Evolutionary conservation across 129 eudicot species (phyloP), one percentile per base, ranked within the genome.

Genomic region (Pittosporum tobira): DNA sequence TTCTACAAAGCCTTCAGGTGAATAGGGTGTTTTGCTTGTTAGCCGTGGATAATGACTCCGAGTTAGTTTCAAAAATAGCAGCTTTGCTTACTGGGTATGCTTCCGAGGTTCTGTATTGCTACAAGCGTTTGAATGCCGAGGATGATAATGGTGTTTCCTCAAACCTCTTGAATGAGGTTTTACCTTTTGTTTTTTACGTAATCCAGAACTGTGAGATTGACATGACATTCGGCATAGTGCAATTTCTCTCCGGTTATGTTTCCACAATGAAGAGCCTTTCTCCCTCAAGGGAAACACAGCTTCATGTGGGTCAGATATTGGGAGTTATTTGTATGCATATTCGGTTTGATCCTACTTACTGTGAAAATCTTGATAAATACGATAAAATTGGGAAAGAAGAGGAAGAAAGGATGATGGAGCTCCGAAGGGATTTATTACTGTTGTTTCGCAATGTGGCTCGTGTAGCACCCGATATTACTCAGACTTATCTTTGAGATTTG

Each of bases 401-500:
- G 50, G 96, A 87, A 72, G 99, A 93, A 37, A 73, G 90, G 61
- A 87, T 93, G 99, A 68, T 64, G 52, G 99, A 93, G 64, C 75
- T 81, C 68, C 63, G 99, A 23, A 87, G 87, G 71, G 96, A 93
- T 74, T 54, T 87, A 40, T 79, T 87, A 49, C 88, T 87, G 16
- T 75, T 93, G 77, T 87, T 93, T 25, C 96, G 99, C 9, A 81
- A 58, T 75, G 82, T 93, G 52, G 94, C 91, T 31, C 96, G 96
- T 61, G 96, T 81, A 30, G 99, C 99, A 69, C 99, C 96, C 18
- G 88, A 81, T 68, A 80, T 79, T 22, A 86, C 99, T 43, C 99
- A 87, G 42, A 9, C 74, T 25, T 93, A 81, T 67, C 83, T 87
- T 10, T 70, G 82, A 46, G 81, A 81, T 64, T 83, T 91, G 15